Percentiles rank a stretch among this genome's conserved stretches.
These are phyloP conservation scores for Dioszegia crocea DNA, from an alignment of 768 basidiomycete genomes.

Conservation along the genomic window DNA sequence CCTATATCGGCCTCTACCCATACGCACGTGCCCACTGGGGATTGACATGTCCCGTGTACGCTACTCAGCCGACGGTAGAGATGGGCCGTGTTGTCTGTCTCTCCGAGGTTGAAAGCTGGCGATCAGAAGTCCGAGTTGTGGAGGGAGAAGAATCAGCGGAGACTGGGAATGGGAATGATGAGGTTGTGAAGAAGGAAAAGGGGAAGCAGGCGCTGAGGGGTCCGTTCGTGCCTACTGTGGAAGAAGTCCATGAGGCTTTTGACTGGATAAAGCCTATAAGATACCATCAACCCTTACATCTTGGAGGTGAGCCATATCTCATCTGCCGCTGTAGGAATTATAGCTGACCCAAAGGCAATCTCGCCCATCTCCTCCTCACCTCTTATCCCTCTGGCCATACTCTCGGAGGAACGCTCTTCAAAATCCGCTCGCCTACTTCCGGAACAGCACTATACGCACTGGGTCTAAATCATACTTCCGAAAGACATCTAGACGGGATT, in stretches of 20 bases:
- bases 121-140: constrained; percentile 41
- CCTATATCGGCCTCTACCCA: constrained; percentile 85
- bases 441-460: constrained; percentile 95
- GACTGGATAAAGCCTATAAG: constrained; percentile 84
- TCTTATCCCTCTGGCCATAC: constrained; percentile 94
- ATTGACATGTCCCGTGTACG: constrained; percentile 84
- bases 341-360: constrained; percentile 25
- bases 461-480: constrained; percentile 90
- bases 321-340: neutral
- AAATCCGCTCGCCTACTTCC: constrained; percentile 93
- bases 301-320: constrained; percentile 65
- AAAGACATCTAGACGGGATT: constrained; percentile 91
- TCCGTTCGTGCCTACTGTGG: constrained; percentile 66
- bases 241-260: constrained; percentile 89
- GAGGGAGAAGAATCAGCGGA: neutral
- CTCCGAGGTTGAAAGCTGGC: constrained; percentile 77
- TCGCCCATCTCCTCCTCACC: constrained; percentile 56
- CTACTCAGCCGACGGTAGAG: constrained; percentile 89
- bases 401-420: constrained; percentile 95
- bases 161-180: constrained; percentile 5
- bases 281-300: constrained; percentile 91
- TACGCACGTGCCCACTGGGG: constrained; percentile 86
- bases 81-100: constrained; percentile 88
- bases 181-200: constrained; percentile 10
- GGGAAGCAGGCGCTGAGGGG: constrained; percentile 44